Evolutionary conservation across 805 yeast species (phyloP).

Genomic region (Suhomyces faveliae): DNA sequence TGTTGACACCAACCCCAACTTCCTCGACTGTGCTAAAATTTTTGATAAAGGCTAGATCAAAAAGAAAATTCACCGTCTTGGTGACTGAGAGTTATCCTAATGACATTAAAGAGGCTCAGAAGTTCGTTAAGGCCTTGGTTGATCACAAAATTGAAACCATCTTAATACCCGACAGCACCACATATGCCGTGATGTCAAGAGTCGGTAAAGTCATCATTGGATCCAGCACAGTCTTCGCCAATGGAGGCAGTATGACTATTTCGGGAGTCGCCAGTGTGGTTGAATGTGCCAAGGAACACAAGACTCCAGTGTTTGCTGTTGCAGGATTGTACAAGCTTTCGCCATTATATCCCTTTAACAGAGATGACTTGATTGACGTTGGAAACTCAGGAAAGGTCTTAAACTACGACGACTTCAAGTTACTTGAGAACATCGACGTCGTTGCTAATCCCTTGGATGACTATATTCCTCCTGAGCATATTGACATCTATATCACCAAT

Average conservation of each 20-base stretch:
- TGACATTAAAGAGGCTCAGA: constrained; percentile 72
- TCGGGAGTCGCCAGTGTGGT: constrained; percentile 92
- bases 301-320: constrained; percentile 94
- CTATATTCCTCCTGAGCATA: constrained; percentile 89
- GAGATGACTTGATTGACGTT: constrained; percentile 80
- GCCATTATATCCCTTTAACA: constrained; percentile 88
- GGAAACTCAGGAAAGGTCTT: constrained; percentile 91
- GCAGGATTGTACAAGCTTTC: constrained; percentile 92
- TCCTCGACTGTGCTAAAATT: constrained; percentile 88
- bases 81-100: constrained; percentile 94
- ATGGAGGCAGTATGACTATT: constrained; percentile 89
- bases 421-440: constrained; percentile 73
- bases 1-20: constrained; percentile 91
- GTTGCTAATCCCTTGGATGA: constrained; percentile 83
- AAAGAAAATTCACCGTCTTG: constrained; percentile 87
- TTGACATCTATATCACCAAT: constrained; percentile 92
- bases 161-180: constrained; percentile 88
- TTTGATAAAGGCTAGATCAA: constrained; percentile 78
- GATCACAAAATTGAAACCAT: constrained; percentile 87
- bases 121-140: constrained; percentile 75
- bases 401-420: constrained; percentile 65
- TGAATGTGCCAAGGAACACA: constrained; percentile 92
- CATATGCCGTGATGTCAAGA: constrained; percentile 93
- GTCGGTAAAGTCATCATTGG: constrained; percentile 96
- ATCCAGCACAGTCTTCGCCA: constrained; percentile 88